Conservation (phyloP, 2,329 filamentous ascomycete genomes). For the Pseudopyricularia cyperi region DNA sequence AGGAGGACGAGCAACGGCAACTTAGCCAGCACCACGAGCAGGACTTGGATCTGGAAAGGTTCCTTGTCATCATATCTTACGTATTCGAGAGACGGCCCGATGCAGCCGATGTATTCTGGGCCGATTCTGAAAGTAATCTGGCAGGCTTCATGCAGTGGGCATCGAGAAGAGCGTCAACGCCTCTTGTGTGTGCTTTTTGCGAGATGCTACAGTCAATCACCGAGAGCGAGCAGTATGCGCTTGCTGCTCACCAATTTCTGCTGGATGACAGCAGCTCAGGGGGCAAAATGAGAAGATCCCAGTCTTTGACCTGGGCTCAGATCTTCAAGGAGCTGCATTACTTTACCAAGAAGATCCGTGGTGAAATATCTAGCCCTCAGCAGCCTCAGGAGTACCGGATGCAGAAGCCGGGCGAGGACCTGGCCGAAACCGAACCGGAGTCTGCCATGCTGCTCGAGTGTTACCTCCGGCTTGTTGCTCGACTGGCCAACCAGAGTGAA, state of each 20-base stretch:
- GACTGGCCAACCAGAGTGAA: slow-evolving; percentile 64
- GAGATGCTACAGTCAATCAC: slow-evolving; percentile 89
- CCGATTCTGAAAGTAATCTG: slow-evolving; percentile 80
- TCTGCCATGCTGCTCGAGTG: slow-evolving; percentile 94
- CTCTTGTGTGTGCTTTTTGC: slow-evolving; percentile 91
- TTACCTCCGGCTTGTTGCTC: slow-evolving; percentile 77
- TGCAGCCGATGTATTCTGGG: slow-evolving; percentile 81
- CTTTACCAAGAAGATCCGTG: slow-evolving; percentile 63
- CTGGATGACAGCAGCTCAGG: slow-evolving; percentile 69
- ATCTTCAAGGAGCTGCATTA: slow-evolving; percentile 84
- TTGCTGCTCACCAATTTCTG: slow-evolving; percentile 76
- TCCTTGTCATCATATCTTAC: slow-evolving; percentile 84
- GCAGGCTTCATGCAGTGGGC: slow-evolving; percentile 95
- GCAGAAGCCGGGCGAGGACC: slow-evolving; percentile 48
- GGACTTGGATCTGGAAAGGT: slow-evolving; percentile 70
- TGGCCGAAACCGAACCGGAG: slow-evolving; percentile 75
- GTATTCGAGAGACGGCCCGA: slow-evolving; percentile 78
- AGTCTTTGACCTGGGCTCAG: slow-evolving; percentile 82
- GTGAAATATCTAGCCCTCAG: slow-evolving; percentile 48
- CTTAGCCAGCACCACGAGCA: slow-evolving; percentile 52
- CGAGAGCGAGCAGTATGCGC: slow-evolving; percentile 68
- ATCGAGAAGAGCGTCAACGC: slow-evolving; percentile 87
- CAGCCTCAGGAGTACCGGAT: slow-evolving; percentile 41
- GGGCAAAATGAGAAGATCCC: slow-evolving; percentile 67
- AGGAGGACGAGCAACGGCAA: slow-evolving; percentile 79